phyloP scores from a whole-genome alignment of 73 alveolate genomes.

The Durusdinium trenchii region DNA sequence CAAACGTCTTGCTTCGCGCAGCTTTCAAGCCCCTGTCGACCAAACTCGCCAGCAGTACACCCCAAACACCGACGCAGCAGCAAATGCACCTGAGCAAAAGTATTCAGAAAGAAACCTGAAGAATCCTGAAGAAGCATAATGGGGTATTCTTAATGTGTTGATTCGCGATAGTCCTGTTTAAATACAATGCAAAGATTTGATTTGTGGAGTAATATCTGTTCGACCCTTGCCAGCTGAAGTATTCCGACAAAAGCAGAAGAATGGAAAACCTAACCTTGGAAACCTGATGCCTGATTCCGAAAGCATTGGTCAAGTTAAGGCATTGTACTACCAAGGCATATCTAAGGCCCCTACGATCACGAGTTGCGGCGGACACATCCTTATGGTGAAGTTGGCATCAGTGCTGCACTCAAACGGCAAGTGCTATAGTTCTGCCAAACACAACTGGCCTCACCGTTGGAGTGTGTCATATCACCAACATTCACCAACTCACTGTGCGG shows the following conservation, averaged over 20 bases:
- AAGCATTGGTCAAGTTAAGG: background rate
- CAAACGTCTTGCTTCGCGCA: background rate
- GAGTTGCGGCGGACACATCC: conserved; percentile 79
- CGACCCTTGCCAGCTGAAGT: background rate
- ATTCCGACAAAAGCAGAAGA: background rate
- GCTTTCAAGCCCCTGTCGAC: background rate
- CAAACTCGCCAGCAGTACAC: conserved; percentile 23
- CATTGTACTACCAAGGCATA: background rate
- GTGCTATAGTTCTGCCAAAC: too few relatives aligned
- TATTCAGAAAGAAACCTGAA: background rate
- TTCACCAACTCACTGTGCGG: background rate
- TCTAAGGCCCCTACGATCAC: conserved; percentile 47
- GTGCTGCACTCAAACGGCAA: too few relatives aligned
- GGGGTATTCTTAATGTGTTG: background rate
- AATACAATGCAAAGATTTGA: background rate
- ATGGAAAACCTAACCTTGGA: background rate
- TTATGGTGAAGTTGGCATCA: too few relatives aligned
- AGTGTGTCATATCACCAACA: background rate
- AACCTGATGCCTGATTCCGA: background rate
- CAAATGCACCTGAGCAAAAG: background rate
- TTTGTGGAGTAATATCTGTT: background rate
- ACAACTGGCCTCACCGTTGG: background rate
- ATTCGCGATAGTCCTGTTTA: background rate
- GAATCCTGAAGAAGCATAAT: background rate
- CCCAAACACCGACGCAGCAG: conserved; percentile 47